Conservation (phyloP, 768 basidiomycete genomes). For the Rubroboletus pulcherrimus region DNA sequence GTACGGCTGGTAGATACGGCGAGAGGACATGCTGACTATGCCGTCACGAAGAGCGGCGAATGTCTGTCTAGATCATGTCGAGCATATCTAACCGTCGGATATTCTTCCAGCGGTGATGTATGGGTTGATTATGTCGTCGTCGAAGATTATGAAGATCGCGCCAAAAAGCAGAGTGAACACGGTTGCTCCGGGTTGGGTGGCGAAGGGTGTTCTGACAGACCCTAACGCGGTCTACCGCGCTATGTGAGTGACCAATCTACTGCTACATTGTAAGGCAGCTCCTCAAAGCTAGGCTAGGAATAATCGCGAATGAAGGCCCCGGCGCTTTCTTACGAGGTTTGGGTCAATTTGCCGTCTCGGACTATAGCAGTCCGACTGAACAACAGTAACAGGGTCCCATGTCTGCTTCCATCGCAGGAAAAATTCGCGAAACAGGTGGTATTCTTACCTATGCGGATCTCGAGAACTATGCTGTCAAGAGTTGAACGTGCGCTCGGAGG, state of each 20-base stretch:
- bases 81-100: neutral
- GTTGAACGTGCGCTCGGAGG: conserved; percentile 69
- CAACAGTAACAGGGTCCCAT: conserved; percentile 58
- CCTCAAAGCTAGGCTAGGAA: conserved; percentile 48
- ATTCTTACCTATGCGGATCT: conserved; percentile 73
- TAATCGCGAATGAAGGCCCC: conserved; percentile 69
- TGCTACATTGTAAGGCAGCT: neutral
- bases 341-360: neutral
- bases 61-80: neutral
- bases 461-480: conserved; percentile 56
- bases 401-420: conserved; percentile 67
- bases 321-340: conserved; percentile 73
- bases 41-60: conserved; percentile 63
- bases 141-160: conserved; percentile 68
- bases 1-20: conserved; percentile 69
- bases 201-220: conserved; percentile 52
- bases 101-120: conserved; percentile 61
- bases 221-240: conserved; percentile 52
- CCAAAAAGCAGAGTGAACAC: conserved; percentile 67
- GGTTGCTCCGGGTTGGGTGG: conserved; percentile 71
- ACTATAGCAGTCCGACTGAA: conserved; percentile 1
- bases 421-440: conserved; percentile 66
- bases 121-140: conserved; percentile 56
- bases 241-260: conserved; percentile 45
- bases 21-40: conserved; percentile 66